Evolutionary conservation across 441 rosid species (phyloP).

Genomic region (Manihot esculenta): DNA sequence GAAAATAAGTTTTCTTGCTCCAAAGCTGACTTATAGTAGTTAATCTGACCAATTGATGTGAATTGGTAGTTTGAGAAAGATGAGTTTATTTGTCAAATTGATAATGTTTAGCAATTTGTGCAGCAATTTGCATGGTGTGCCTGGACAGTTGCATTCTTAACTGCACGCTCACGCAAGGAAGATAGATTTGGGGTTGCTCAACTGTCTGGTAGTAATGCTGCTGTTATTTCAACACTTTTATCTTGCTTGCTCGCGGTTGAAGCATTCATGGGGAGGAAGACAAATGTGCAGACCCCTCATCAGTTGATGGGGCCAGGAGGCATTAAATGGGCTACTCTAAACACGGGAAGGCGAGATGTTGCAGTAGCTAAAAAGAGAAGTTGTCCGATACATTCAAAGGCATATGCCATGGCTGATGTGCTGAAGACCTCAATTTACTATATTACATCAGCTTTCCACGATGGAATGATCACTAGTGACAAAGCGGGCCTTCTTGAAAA

Average conservation of each 20-base stretch:
- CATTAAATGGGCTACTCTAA: constrained; percentile 65
- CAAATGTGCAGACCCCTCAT: constrained; percentile 56
- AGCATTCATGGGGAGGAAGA: constrained; percentile 81
- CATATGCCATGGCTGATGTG: constrained; percentile 75
- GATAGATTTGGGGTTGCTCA: constrained; percentile 94
- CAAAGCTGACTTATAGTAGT: not conserved
- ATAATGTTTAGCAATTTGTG: constrained; percentile 1
- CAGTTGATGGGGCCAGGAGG: constrained; percentile 66
- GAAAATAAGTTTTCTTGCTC: not conserved
- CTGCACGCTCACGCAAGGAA: constrained; percentile 67
- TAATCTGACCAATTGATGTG: not conserved
- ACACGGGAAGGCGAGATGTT: constrained; percentile 54
- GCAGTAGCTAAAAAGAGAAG: constrained; percentile 50
- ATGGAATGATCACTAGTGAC: constrained; percentile 69
- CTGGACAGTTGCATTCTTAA: constrained; percentile 56
- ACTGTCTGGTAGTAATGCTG: constrained; percentile 77
- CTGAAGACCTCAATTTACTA: constrained; percentile 65
- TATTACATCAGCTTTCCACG: constrained; percentile 63
- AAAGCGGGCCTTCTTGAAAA: constrained; percentile 69
- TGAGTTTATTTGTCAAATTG: not conserved
- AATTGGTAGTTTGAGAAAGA: not conserved
- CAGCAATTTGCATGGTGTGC: constrained; percentile 90
- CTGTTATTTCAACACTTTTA: constrained; percentile 66
- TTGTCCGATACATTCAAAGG: constrained; percentile 51
- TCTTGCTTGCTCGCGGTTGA: constrained; percentile 81